Percentiles rank a stretch among this genome's conserved stretches.
Evolutionary conservation across 805 yeast genomes (phyloP).

Genomic region (Pichia scutulata): DNA sequence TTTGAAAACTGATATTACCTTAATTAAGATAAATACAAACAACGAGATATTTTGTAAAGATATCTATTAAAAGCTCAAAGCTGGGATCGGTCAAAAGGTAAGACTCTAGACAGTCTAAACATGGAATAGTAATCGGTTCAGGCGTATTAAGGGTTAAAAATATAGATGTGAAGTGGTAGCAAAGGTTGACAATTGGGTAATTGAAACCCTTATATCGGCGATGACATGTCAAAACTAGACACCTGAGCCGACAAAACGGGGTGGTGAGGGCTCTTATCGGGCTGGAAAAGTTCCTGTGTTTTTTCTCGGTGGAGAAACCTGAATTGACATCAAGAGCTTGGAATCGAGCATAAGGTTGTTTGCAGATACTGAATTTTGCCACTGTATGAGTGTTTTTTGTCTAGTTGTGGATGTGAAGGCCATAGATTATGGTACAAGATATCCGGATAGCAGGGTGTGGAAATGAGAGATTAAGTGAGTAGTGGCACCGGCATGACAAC

Average conservation of each 20-base stretch:
- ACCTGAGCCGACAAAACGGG: neutral
- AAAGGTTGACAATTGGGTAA: neutral
- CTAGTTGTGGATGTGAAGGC: too few relatives aligned
- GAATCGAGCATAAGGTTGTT: too few relatives aligned
- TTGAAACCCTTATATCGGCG: neutral
- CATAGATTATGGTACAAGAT: too few relatives aligned
- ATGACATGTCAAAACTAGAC: neutral
- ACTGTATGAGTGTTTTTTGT: too few relatives aligned
- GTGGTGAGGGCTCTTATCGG: neutral
- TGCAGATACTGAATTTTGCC: too few relatives aligned
- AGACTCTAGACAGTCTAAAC: neutral
- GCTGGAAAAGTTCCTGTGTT: neutral
- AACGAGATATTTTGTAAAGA: neutral
- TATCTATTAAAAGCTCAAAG: neutral
- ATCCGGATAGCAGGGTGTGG: neutral
- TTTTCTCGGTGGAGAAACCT: neutral
- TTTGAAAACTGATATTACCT: neutral
- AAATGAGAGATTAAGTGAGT: neutral
- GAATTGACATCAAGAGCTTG: too few relatives aligned
- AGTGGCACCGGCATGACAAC: too few relatives aligned
- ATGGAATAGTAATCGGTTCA: neutral
- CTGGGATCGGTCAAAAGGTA: neutral
- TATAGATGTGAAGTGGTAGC: neutral
- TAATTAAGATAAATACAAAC: neutral
- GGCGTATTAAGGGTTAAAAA: too few relatives aligned